Percentiles rank a stretch among this genome's conserved stretches.
Conservation (phyloP, 1,284 basidiomycete species). For the Naganishia liquefaciens region DNA sequence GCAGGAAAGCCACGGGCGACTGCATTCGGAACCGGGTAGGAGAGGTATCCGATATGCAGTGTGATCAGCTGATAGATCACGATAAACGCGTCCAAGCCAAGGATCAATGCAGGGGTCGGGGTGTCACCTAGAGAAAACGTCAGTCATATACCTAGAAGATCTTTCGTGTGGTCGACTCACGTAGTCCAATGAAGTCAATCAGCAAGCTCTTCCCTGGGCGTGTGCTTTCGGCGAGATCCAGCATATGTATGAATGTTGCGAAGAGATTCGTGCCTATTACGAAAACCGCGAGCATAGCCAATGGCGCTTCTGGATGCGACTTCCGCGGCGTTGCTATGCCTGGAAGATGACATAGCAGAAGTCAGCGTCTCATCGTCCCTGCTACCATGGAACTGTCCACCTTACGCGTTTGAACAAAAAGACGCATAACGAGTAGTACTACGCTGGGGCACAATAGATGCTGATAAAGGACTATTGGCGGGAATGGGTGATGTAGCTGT, state of each 20-base stretch:
- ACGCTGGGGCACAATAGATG: constrained; percentile 49
- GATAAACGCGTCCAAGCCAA: constrained; percentile 46
- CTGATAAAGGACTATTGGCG: constrained; percentile 36
- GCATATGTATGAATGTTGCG: constrained; percentile 43
- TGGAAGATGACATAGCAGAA: constrained; percentile 2
- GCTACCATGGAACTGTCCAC: background rate
- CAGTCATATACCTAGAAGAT: background rate
- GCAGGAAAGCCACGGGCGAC: constrained; percentile 11
- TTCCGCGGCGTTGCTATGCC: constrained; percentile 43
- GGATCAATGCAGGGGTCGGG: constrained; percentile 42
- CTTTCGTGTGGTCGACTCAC: constrained; percentile 35
- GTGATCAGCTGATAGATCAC: constrained; percentile 44
- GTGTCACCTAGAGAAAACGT: constrained; percentile 37
- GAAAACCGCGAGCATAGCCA: constrained; percentile 41
- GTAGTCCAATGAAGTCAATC: constrained; percentile 50
- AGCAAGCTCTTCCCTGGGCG: constrained; percentile 44
- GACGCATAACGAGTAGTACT: constrained; percentile 44
- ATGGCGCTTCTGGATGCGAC: constrained; percentile 44
- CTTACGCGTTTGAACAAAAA: constrained; percentile 43
- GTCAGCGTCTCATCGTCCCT: background rate
- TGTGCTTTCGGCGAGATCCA: constrained; percentile 42
- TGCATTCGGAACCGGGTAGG: constrained; percentile 18
- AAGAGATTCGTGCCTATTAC: constrained; percentile 41
- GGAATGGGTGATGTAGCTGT: constrained; percentile 26
- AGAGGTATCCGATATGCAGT: constrained; percentile 34